phyloP scores from a whole-genome alignment of 2,329 filamentous ascomycete species.

The Emmonsia crescens region DNA sequence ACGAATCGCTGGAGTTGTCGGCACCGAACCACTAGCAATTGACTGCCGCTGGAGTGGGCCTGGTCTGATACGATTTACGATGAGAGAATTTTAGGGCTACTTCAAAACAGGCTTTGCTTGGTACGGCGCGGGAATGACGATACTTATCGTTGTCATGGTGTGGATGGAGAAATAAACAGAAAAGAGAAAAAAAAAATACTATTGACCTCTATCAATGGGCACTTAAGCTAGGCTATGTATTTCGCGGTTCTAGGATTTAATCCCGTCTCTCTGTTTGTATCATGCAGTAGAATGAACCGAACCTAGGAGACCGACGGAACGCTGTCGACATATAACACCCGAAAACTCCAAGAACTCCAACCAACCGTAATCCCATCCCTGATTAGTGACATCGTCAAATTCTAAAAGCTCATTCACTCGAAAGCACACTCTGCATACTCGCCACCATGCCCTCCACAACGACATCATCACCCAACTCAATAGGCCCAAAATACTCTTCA shows the following conservation, averaged over 20 bases:
- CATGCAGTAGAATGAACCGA: background rate
- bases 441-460: background rate
- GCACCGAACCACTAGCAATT: background rate
- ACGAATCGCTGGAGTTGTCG: background rate
- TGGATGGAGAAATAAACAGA: background rate
- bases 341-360: background rate
- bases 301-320: background rate
- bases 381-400: background rate
- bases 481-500: constrained; percentile 33
- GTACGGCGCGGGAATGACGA: background rate
- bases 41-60: background rate
- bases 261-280: too few species aligned
- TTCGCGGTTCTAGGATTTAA: background rate
- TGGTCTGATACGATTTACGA: background rate
- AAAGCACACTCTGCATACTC: background rate
- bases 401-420: background rate
- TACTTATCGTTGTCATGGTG: background rate
- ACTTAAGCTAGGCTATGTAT: background rate
- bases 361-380: background rate
- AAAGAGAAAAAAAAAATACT: background rate
- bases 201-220: background rate
- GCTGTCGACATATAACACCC: background rate
- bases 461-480: constrained; percentile 1
- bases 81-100: too few species aligned
- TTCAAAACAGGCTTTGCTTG: background rate